These are phyloP conservation scores for Rhynchosporium secalis DNA, from an alignment of 2,329 filamentous ascomycete species.

Conservation along the genomic window DNA sequence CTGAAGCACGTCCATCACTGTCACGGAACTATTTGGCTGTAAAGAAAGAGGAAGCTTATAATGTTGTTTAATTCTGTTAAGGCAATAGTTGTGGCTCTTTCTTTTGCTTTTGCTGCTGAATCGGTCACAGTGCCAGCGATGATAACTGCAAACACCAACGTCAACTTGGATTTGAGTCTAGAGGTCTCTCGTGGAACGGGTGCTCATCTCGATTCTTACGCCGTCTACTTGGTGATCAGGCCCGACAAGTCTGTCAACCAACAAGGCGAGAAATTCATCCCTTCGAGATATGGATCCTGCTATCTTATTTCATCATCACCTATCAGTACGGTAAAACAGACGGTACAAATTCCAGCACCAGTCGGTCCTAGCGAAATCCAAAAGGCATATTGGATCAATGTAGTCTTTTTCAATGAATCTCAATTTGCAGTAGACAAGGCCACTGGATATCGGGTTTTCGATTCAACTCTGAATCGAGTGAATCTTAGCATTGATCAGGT, in stretches of 20 bases:
- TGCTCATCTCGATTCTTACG: neutral
- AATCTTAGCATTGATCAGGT: too few relatives aligned
- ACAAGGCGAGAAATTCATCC: too few relatives aligned
- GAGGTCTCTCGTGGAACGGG: neutral
- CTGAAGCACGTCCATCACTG: constrained; percentile 34
- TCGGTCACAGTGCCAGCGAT: neutral
- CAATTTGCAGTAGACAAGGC: neutral
- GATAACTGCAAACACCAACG: constrained; percentile 1
- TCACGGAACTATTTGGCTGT: neutral
- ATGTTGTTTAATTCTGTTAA: neutral
- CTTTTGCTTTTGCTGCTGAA: neutral
- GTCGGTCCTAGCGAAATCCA: neutral
- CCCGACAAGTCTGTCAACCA: neutral
- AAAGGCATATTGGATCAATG: neutral
- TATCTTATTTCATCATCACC: neutral
- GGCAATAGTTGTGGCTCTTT: constrained; percentile 5
- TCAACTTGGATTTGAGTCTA: neutral
- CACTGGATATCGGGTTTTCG: too few relatives aligned
- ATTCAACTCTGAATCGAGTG: too few relatives aligned
- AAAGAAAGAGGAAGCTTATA: neutral
- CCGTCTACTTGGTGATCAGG: neutral
- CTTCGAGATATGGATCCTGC: neutral
- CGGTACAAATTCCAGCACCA: neutral
- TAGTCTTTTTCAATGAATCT: neutral
- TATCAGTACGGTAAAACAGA: neutral